phyloP scores from a whole-genome alignment of 257 asterid species.

The Solanum lycopersicoides region DNA sequence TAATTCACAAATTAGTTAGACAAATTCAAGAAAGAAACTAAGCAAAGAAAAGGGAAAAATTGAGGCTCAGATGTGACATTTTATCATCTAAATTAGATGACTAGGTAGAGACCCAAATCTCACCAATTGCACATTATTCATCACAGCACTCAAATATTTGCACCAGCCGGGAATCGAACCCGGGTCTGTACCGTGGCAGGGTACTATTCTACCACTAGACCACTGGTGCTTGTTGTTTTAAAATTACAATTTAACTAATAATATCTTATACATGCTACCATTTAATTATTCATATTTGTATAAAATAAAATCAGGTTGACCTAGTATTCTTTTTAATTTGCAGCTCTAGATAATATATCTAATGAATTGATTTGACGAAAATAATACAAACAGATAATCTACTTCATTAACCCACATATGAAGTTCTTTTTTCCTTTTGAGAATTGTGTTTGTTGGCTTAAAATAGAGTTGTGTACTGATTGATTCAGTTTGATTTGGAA shows the following conservation, averaged over 20 bases:
- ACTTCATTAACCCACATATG: neutral
- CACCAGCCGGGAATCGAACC: neutral
- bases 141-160: neutral
- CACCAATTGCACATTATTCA: neutral
- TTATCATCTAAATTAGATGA: neutral
- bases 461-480: neutral
- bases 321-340: neutral
- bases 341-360: neutral
- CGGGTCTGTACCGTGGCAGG: conserved; percentile 78
- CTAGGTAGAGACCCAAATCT: neutral
- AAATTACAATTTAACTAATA: rapidly evolving
- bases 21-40: too few species aligned
- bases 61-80: neutral
- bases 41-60: neutral
- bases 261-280: neutral
- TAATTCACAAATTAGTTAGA: too few species aligned
- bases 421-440: neutral
- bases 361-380: neutral
- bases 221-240: conserved; percentile 30
- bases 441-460: neutral
- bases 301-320: neutral
- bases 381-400: neutral
- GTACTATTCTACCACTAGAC: conserved; percentile 92
- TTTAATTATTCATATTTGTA: neutral
- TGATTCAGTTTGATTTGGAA: too few species aligned